Conservation (phyloP, 805 yeast genomes). For the Lipomyces kockii region DNA sequence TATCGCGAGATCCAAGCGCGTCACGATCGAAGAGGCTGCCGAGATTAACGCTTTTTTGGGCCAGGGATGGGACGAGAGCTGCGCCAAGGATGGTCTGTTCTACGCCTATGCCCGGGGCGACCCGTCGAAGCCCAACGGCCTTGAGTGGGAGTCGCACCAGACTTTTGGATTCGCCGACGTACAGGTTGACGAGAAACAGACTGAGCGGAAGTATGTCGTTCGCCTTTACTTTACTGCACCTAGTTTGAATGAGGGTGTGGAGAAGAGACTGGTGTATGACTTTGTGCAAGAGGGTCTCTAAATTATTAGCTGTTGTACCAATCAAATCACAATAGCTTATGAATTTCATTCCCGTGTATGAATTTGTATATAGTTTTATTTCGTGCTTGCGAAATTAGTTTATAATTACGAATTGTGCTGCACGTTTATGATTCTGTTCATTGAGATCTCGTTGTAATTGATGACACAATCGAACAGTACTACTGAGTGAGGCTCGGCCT, state of each 20-base stretch:
- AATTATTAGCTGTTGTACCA: not conserved
- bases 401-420: not conserved
- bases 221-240: constrained; percentile 30
- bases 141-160: constrained; percentile 32
- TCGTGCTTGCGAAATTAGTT: not conserved
- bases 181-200: constrained; percentile 21
- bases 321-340: not conserved
- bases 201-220: constrained; percentile 32
- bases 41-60: constrained; percentile 21
- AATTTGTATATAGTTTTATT: not conserved
- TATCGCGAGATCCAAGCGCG: constrained; percentile 10
- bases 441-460: not conserved
- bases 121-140: constrained; percentile 22
- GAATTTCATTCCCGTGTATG: not conserved
- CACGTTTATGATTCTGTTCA: not conserved
- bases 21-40: constrained; percentile 24
- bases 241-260: constrained; percentile 15
- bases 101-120: constrained; percentile 29
- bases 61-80: constrained; percentile 25
- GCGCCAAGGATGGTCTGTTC: constrained; percentile 17
- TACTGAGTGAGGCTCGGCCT: not conserved
- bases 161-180: constrained; percentile 33
- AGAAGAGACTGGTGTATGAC: constrained; percentile 31
- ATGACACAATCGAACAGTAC: too few species aligned
- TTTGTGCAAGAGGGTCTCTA: constrained; percentile 12